Evolutionary conservation across 2,329 filamentous ascomycete species (phyloP).

Genomic region (Penicillium expansum): DNA sequence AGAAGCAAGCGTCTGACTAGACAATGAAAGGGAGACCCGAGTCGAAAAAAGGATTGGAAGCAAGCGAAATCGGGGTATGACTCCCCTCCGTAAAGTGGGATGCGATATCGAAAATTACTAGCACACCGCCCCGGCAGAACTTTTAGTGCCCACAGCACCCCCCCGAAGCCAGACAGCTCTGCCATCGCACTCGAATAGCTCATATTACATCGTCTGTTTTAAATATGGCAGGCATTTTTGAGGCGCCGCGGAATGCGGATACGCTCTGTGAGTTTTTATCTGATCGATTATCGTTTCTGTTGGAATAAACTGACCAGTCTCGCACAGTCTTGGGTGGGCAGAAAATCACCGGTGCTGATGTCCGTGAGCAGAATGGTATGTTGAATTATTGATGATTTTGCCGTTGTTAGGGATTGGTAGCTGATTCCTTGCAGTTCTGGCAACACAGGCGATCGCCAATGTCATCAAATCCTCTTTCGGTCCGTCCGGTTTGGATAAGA

Average conservation of each 20-base stretch:
- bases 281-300: constrained; percentile 3
- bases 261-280: constrained; percentile 68
- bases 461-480: constrained; percentile 99
- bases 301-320: constrained; percentile 33
- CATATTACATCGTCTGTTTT: constrained; percentile 21
- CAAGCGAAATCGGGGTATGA: constrained; percentile 17
- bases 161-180: constrained; percentile 31
- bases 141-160: constrained; percentile 36
- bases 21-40: constrained; percentile 15
- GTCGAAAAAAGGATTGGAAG: constrained; percentile 18
- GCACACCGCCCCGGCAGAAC: constrained; percentile 46
- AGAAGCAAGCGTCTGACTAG: constrained; percentile 20
- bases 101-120: constrained; percentile 30
- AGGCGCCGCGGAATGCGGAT: constrained; percentile 86
- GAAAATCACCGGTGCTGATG: constrained; percentile 96
- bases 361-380: constrained; percentile 92
- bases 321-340: constrained; percentile 78
- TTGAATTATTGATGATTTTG: constrained; percentile 20
- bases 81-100: constrained; percentile 40
- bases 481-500: constrained; percentile 95
- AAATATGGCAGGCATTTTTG: constrained; percentile 89
- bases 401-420: neutral
- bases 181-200: constrained; percentile 25
- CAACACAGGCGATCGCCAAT: constrained; percentile 96
- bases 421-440: constrained; percentile 63